Evolutionary conservation across 2,329 filamentous ascomycete genomes (phyloP).

Genomic region (Fusarium mundagurra): DNA sequence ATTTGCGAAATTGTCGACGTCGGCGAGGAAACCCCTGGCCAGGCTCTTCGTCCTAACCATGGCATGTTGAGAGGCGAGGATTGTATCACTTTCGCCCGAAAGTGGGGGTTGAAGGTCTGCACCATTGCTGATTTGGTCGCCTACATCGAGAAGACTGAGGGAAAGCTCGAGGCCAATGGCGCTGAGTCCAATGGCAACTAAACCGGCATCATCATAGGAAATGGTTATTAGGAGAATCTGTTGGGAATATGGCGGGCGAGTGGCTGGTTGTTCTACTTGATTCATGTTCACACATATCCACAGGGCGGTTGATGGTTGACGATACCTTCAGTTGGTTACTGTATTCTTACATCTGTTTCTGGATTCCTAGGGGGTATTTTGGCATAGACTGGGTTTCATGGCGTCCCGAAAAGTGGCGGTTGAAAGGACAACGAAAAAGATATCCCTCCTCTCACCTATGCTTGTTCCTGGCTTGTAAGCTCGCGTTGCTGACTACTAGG

Average conservation of each 20-base stretch:
- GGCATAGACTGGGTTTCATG: constrained; percentile 35
- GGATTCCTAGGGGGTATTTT: constrained; percentile 34
- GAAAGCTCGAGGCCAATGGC: constrained; percentile 60
- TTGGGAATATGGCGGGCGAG: neutral
- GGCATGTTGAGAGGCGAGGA: constrained; percentile 93
- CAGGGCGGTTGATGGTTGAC: constrained; percentile 8
- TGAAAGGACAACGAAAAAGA: constrained; percentile 27
- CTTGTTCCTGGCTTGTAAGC: neutral
- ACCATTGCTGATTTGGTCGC: constrained; percentile 91
- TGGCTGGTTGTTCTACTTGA: neutral
- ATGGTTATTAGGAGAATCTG: neutral
- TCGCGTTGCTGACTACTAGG: neutral
- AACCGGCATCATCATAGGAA: neutral
- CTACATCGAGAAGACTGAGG: constrained; percentile 81
- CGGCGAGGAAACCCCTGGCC: constrained; percentile 75
- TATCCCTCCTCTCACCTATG: neutral
- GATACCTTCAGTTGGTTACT: constrained; percentile 12
- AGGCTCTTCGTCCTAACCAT: constrained; percentile 71
- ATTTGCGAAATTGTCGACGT: constrained; percentile 95
- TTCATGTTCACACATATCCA: constrained; percentile 7
- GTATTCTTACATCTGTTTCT: constrained; percentile 35
- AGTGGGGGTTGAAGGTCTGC: constrained; percentile 91
- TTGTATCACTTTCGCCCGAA: constrained; percentile 86
- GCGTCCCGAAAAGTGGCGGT: constrained; percentile 34
- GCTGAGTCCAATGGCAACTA: constrained; percentile 29